Evolutionary conservation across 2,329 filamentous ascomycete species (phyloP), one percentile per base, ranked within the genome.

Genomic region (Myriosclerotinia duriaeana): DNA sequence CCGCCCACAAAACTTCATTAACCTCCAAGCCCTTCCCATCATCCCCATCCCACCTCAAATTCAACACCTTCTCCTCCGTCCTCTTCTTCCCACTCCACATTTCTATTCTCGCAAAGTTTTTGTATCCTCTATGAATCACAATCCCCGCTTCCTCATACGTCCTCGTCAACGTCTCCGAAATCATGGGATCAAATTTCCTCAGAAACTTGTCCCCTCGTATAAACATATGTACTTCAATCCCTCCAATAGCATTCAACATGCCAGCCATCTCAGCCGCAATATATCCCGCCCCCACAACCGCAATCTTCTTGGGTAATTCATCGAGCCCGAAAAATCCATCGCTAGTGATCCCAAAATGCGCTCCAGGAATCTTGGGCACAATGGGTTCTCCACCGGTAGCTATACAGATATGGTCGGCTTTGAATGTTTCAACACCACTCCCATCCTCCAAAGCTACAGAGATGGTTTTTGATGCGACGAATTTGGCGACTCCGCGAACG

Each of bases 251-350:
- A 65, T 81, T 79, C 75, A 83, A 74, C 53, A 83, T 80, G 66
- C 82, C 82, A 2, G 82, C 81, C 71, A 84, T 72, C 71, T 83
- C 81, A 12, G 55, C 58, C 11, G 58, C 64, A 38, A 66, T 66
- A 11, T 62, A 66, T 6, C 82, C 82, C 11, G 80, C 81, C 22
- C 82, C 82, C 15, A 83, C 80, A 64, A 83, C 79, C 17, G 80
- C 81, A 64, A 82, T 74, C 72, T 81, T 83, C 66, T 78, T 80
- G 0, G 81, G 81, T 20, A 83, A 72, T n/a, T 81, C 77, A 69
- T 82, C 80, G 26, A 83, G 79, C 68, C 78, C 79, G 68, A 84
- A 84, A 71, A 82, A 83, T 5, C 79, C 81, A 68, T 83, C 82
- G 68, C 79, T 83, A 14, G 80, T 81, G 69, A 84, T 83, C 56